phyloP scores from a whole-genome alignment of 805 yeast genomes.

The Cyberlindnera lachancei region DNA sequence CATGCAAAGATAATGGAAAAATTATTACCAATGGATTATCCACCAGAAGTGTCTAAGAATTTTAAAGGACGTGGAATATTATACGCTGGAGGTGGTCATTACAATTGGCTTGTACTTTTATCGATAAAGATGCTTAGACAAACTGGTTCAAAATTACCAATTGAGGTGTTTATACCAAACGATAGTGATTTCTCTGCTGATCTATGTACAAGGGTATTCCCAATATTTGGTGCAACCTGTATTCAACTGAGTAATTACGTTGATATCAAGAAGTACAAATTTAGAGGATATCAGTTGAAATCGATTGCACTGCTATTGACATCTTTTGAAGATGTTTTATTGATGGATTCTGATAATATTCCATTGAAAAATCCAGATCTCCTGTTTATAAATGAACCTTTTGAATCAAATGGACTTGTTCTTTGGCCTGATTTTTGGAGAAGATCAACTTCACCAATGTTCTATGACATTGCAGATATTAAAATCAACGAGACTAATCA shows the following conservation, averaged over 20 bases:
- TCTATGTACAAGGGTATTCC: slow-evolving; percentile 58
- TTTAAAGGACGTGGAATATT: slow-evolving; percentile 54
- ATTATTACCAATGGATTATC: slow-evolving; percentile 33
- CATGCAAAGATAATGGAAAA: slow-evolving; percentile 18
- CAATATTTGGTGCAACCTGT: slow-evolving; percentile 61
- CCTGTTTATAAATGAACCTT: slow-evolving; percentile 31
- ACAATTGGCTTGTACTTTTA: slow-evolving; percentile 53
- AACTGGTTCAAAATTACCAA: slow-evolving; percentile 62
- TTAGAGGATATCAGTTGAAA: slow-evolving; percentile 59
- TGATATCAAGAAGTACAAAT: slow-evolving; percentile 33
- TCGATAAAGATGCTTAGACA: slow-evolving; percentile 50
- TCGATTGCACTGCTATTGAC: slow-evolving; percentile 70
- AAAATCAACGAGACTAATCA: slow-evolving; percentile 25
- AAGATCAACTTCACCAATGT: slow-evolving; percentile 54
- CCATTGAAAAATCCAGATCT: slow-evolving; percentile 45
- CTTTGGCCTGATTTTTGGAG: slow-evolving; percentile 72
- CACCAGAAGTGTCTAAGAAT: slow-evolving; percentile 27
- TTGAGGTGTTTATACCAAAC: slow-evolving; percentile 75
- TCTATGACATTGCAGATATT: slow-evolving; percentile 48
- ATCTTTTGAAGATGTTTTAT: slow-evolving; percentile 64
- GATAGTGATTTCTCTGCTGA: slow-evolving; percentile 64
- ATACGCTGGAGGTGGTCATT: slow-evolving; percentile 69
- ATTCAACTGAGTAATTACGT: slow-evolving; percentile 41
- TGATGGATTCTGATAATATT: slow-evolving; percentile 70
- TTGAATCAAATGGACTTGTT: slow-evolving; percentile 33